Conservation (phyloP, 2,329 filamentous ascomycete genomes). For the Chrysoporthe austroafricana region DNA sequence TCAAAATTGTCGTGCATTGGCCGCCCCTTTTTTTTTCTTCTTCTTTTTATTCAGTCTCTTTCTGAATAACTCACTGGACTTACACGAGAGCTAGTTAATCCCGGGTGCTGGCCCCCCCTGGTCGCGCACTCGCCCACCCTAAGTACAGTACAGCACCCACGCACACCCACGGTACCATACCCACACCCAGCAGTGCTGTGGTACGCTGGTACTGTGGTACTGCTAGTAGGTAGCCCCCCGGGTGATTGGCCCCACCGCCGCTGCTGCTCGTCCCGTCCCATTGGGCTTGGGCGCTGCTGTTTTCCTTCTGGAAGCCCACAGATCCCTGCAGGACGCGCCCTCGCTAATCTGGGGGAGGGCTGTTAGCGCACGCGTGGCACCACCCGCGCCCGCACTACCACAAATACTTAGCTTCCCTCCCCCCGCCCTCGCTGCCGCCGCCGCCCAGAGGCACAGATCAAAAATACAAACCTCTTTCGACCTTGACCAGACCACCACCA, state of each 20-base stretch:
- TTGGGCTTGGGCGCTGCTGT: constrained; percentile 12
- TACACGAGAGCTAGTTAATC: background rate
- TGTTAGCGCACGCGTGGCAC: background rate
- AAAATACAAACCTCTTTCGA: too few relatives aligned
- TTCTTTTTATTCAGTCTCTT: background rate
- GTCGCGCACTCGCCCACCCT: too few relatives aligned
- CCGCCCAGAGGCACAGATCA: too few relatives aligned
- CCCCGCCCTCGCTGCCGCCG: too few relatives aligned
- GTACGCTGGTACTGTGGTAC: too few relatives aligned
- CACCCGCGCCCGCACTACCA: background rate
- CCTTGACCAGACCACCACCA: background rate
- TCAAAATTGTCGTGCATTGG: background rate
- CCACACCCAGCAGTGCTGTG: too few relatives aligned
- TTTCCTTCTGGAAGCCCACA: constrained; percentile 25
- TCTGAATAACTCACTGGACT: background rate
- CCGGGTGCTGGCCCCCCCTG: too few relatives aligned
- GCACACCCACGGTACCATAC: too few relatives aligned
- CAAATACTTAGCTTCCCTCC: background rate
- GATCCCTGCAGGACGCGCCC: constrained; percentile 9
- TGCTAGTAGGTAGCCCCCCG: background rate
- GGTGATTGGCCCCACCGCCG: constrained; percentile 5
- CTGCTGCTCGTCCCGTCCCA: constrained; percentile 18
- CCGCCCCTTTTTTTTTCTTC: background rate
- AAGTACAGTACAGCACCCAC: too few relatives aligned
- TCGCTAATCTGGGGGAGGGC: constrained; percentile 13